Conservation (phyloP, 2,329 filamentous ascomycete genomes). For the Teratosphaeria destructans region DNA sequence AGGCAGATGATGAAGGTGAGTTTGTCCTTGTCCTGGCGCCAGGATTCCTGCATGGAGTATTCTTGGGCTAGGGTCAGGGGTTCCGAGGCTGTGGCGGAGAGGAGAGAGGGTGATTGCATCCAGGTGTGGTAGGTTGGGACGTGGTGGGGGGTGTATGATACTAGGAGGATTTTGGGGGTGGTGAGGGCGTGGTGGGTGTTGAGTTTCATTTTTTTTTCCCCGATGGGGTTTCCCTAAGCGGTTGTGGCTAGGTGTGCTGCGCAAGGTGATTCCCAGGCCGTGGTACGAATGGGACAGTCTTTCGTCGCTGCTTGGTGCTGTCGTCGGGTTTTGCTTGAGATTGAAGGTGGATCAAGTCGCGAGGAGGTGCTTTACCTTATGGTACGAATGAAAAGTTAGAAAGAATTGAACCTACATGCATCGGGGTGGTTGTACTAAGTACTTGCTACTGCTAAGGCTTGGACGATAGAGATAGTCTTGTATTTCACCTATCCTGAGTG, state of each 20-base stretch:
- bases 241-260: neutral
- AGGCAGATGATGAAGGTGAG: constrained; percentile 81
- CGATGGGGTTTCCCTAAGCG: too few species aligned
- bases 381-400: neutral
- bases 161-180: constrained; percentile 58
- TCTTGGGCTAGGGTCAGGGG: constrained; percentile 71
- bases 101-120: constrained; percentile 83
- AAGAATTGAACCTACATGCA: neutral
- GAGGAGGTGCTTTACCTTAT: neutral
- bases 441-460: neutral
- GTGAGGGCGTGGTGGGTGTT: constrained; percentile 32
- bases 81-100: constrained; percentile 77
- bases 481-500: too few species aligned
- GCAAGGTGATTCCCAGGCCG: neutral
- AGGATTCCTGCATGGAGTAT: constrained; percentile 81
- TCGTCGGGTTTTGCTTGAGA: neutral
- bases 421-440: neutral
- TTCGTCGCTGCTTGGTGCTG: neutral
- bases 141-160: constrained; percentile 75
- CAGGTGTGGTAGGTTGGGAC: constrained; percentile 76
- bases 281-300: neutral
- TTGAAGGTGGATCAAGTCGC: neutral
- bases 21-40: constrained; percentile 75
- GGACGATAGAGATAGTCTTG: neutral
- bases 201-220: constrained; percentile 26